A percentile compares a stretch with the other conserved stretches of the same genome.
Evolutionary conservation across 2,329 filamentous ascomycete genomes (phyloP).

Genomic region (Aureobasidium sp.): DNA sequence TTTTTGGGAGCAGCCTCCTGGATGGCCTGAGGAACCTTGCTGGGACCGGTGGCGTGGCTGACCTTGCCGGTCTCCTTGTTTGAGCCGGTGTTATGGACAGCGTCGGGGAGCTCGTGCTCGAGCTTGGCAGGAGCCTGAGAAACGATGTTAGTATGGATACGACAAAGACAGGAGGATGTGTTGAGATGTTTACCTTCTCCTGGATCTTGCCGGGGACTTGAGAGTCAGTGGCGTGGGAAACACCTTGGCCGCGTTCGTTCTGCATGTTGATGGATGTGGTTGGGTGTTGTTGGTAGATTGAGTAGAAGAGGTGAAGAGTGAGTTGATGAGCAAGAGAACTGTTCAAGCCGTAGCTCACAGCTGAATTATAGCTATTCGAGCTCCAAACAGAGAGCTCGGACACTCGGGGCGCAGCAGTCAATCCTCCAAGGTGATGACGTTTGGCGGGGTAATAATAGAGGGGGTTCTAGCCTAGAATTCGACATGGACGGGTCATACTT

Average conservation of each 20-base stretch:
- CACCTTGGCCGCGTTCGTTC: constrained; percentile 43
- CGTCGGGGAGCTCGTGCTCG: constrained; percentile 45
- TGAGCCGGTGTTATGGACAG: constrained; percentile 42
- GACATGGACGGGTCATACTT: constrained; percentile 12
- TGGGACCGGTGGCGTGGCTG: constrained; percentile 44
- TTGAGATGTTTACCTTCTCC: constrained; percentile 33
- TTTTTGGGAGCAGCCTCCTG: constrained; percentile 51
- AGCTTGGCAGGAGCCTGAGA: constrained; percentile 36
- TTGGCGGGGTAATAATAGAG: constrained; percentile 9
- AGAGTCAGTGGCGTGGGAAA: constrained; percentile 46
- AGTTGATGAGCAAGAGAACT: background rate
- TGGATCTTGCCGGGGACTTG: constrained; percentile 44
- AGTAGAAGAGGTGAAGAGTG: background rate
- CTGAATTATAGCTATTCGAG: background rate
- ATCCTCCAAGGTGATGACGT: constrained; percentile 7
- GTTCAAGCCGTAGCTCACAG: background rate
- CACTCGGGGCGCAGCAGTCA: constrained; percentile 8
- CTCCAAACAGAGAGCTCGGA: background rate
- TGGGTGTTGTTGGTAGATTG: background rate
- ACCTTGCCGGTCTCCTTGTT: constrained; percentile 39
- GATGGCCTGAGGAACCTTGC: constrained; percentile 47
- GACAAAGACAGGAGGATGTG: background rate
- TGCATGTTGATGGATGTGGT: constrained; percentile 17
- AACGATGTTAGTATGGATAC: background rate
- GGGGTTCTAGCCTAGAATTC: constrained; percentile 2